Base-by-base conservation (phyloP, 345 rosid genomes). In the Mangifera indica region DNA sequence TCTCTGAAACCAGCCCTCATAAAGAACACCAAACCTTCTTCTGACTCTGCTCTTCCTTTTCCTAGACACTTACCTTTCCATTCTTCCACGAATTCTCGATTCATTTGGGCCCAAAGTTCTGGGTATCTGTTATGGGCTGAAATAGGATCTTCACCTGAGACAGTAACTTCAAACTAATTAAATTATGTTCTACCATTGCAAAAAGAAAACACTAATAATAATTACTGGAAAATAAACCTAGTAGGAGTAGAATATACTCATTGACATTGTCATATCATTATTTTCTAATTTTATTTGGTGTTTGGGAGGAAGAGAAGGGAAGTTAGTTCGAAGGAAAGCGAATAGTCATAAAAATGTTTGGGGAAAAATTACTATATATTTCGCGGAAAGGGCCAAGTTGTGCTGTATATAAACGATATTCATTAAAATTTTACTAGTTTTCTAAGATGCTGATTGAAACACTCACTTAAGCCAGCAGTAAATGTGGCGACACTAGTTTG, bases 1-100 rank as follows among this genome's bases (percentile, higher is more conserved):
- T 84, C 84, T 69, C 89, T 77, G 74, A 87, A 89, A 69, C 91
- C 93, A 64, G 91, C 89, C 71, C 93, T 85, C 88, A 84, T 82
- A 80, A 88, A 88, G 86, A 88, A 88, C 20, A 88, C 87, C 71
- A 86, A 75, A 12, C 52, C 74, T 34, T 84, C 90, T 72, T 77
- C 84, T 20, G 70, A 72, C 21, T 85, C 87, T 65, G 76, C 84
- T 60, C 66, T 77, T 52, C 80, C 86, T 71, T 75, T 76, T 22
- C 72, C 78, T 2, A 18, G 54, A 45, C 46, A 56, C 26, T 66
- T 74, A 46, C 17, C 51, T 73, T 85, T 85, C 89, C 89, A 85
- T 76, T 87, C 89, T 69, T 89, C 91, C 66, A 85, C 87, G 53
- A 89, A 89, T 56, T 89, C 87, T 56, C 93, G 64, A 82, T 89